Conservation (phyloP, 306 rosid genomes). For the Pyrus communis region DNA sequence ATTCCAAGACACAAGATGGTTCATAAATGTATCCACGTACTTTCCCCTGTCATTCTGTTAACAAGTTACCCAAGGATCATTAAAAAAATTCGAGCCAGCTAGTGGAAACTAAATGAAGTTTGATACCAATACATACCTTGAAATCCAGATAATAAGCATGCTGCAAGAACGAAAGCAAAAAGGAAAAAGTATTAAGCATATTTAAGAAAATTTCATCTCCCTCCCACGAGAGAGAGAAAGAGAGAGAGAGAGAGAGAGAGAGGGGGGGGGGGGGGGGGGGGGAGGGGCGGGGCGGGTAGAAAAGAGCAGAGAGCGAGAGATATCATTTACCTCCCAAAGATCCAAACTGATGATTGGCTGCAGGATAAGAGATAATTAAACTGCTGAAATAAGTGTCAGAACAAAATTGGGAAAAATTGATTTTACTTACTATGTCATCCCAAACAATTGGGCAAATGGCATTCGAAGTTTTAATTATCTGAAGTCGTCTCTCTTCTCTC, state of each 20-base stretch:
- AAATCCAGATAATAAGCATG: slow-evolving; percentile 93
- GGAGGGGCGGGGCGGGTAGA: no score
- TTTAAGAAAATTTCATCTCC: neutral
- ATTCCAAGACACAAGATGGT: slow-evolving; percentile 92
- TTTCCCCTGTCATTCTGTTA: slow-evolving; percentile 75
- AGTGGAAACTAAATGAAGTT: neutral
- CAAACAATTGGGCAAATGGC: slow-evolving; percentile 76
- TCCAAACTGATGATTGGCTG: slow-evolving; percentile 95
- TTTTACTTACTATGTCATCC: slow-evolving; percentile 74
- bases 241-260: neutral
- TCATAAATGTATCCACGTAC: slow-evolving; percentile 62
- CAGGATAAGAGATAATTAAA: slow-evolving; percentile 29
- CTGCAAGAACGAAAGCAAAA: slow-evolving; percentile 39
- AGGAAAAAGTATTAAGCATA: slow-evolving; percentile 17
- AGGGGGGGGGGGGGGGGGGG: neutral
- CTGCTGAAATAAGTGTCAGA: slow-evolving; percentile 10
- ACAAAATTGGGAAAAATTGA: neutral
- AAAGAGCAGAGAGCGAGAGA: slow-evolving; percentile 16
- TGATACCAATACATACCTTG: slow-evolving; percentile 48
- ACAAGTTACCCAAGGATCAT: slow-evolving; percentile 12
- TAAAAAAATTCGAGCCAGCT: neutral
- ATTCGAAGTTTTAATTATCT: slow-evolving; percentile 60
- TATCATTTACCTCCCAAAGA: slow-evolving; percentile 68
- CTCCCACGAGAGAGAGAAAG: neutral
- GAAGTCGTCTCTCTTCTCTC: slow-evolving; percentile 69